Conservation (phyloP, 306 rosid genomes). For the Dicorynia guianensis region DNA sequence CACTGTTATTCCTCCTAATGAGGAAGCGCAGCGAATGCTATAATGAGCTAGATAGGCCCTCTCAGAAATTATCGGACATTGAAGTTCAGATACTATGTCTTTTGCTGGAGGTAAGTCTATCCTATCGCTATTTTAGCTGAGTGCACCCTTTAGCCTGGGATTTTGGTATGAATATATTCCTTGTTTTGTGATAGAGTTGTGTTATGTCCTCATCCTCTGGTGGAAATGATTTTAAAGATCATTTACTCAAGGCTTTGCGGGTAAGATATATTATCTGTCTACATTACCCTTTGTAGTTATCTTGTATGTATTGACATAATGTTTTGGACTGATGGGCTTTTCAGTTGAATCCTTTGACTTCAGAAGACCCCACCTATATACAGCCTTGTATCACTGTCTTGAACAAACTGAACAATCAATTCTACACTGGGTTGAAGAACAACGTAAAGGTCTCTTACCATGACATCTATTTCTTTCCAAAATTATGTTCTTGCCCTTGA, state of each 20-base stretch:
- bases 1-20: slow-evolving; percentile 64
- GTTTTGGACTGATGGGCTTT: slow-evolving; percentile 31
- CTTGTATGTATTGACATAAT: slow-evolving; percentile 34
- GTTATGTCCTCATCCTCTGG: slow-evolving; percentile 62
- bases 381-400: slow-evolving; percentile 79
- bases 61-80: slow-evolving; percentile 57
- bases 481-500: slow-evolving; percentile 15
- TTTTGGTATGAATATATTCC: slow-evolving; percentile 38
- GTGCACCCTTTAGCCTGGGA: slow-evolving; percentile 16
- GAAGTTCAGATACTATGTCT: slow-evolving; percentile 79
- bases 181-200: slow-evolving; percentile 59
- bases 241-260: slow-evolving; percentile 72
- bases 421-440: slow-evolving; percentile 57
- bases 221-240: slow-evolving; percentile 58
- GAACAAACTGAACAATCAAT: slow-evolving; percentile 65
- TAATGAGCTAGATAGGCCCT: slow-evolving; percentile 41
- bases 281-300: not conserved
- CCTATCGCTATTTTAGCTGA: slow-evolving; percentile 18
- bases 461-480: slow-evolving; percentile 22
- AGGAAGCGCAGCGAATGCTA: slow-evolving; percentile 52
- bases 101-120: slow-evolving; percentile 72
- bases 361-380: slow-evolving; percentile 65
- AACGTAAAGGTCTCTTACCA: slow-evolving; percentile 68
- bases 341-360: slow-evolving; percentile 65
- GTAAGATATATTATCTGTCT: slow-evolving; percentile 50